Base-by-base conservation (phyloP, 208 protist species). In the Leishmania guyanensis region DNA sequence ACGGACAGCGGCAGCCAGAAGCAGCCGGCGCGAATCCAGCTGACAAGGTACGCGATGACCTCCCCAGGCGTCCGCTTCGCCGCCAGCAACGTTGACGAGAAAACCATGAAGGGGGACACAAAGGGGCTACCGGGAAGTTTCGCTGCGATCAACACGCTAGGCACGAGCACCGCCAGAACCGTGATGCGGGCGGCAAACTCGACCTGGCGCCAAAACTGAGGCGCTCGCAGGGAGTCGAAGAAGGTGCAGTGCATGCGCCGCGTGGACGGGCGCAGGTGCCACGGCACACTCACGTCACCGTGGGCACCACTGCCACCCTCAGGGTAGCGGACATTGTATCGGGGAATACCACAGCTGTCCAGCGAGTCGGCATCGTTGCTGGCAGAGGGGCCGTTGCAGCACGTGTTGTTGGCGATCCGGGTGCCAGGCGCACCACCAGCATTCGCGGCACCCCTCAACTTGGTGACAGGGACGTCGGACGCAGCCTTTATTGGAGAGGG, bases 151-250 rank as follows among this genome's bases (percentile, higher is more conserved):
- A 97, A 76, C 50, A 85, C 84, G 39, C 88, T 83, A 4, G 92
- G 90, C 43, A 95, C 69, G 0, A 97, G 85, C 29, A 95, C 85
- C 39, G 86, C 89, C 54, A 95, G 64, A 26, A 81, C 76, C 22
- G 94, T 95, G 58, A 97, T 87, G 72, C 94, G 92, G 12, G 85
- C 79, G 46, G 94, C 90, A 75, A 94, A 96, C 84, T 96, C 91
- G 51, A 95, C 77, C 69, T 94, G 93, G 29, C 83, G 77, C 94
- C 94, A 97, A 80, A 97, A 97, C 69, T 94, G 86, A 14, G 81
- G 75, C 39, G 79, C 70, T 39, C 85, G 83, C 22, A 97, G 80
- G 77, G 85, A 92, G 74, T 91, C 87, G 84, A 96, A 95, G 80
- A 91, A 92, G 43, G 72, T 86, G 84, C 80, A 94, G n/a, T 79